Evolutionary conservation across 148 eudicot genomes (phyloP), one percentile per base, ranked within the genome.

Genomic region (Rhododendron vialii): DNA sequence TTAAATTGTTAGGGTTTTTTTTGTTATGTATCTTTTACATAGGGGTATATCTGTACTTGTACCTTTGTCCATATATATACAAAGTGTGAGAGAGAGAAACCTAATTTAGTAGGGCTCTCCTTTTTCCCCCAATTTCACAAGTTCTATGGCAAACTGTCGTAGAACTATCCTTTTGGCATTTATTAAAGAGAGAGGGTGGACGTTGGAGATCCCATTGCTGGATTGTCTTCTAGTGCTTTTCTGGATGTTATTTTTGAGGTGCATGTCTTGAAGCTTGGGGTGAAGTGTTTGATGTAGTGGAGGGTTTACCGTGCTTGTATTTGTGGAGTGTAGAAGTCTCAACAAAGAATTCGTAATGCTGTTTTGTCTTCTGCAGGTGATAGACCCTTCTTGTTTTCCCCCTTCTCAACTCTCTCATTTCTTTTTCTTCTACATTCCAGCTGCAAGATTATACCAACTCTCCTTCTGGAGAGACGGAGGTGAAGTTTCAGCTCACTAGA

Each of bases 401-500:
- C 76, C 47, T 55, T 35, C 26, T 50, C 45, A 33, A 48, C 69
- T 35, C 28, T 50, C 50, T 53, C 26, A 48, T 24, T 74, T 67
- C 18, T 20, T 30, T 77, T 50, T 82, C 57, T 50, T 47, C 36
- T 24, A 3, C 47, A 33, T 74, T 86, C 57, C 85, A 89, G 90
- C 78, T 89, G 78, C 90, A 89, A 63, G 90, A 86, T 81, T 84
- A 71, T 61, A 79, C 85, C 20, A 86, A 86, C 67, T 89, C 88
- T 86, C 83, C 88, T 55, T 59, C 55, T 2, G 84, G 82, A 57
- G 87, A 89, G 88, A 86, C 63, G 53, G 90, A 89, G 57, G 90
- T 89, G 82, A 89, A 89, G 84, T 89, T 89, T 89, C 88, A 77
- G 80, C 87, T 89, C 36, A 67, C 88, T 12, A 86, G 81, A 89